These are phyloP conservation scores for Leptodermis oblonga DNA, from an alignment of 257 asterid genomes.

Conservation along the genomic window DNA sequence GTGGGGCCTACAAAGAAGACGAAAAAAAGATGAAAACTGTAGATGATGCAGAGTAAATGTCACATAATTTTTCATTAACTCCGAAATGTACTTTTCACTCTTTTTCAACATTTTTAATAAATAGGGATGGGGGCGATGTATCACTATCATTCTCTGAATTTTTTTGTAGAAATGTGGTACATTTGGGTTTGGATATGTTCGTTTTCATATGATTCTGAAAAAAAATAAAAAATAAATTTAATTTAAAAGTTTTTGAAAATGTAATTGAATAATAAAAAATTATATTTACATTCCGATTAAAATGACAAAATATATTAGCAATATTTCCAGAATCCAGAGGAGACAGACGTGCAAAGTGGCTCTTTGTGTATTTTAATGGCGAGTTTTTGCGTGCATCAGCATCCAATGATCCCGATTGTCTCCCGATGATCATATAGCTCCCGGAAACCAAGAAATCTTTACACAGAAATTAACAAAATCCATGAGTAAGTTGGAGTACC, in stretches of 20 bases:
- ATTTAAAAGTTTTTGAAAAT: background rate
- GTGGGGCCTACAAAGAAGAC: conserved; percentile 41
- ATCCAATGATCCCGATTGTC: background rate
- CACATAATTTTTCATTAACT: conserved; percentile 22
- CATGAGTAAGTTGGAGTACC: conserved; percentile 26
- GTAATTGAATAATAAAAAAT: background rate
- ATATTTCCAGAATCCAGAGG: background rate
- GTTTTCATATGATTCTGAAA: too few species aligned
- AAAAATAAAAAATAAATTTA: too few species aligned
- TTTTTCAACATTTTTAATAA: background rate
- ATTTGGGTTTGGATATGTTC: too few species aligned
- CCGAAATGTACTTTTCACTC: conserved; percentile 17
- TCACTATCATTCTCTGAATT: too few species aligned
- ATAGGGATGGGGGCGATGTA: background rate
- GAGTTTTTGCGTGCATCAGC: background rate
- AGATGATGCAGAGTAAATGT: conserved; percentile 27
- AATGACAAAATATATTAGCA: background rate
- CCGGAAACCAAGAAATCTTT: background rate
- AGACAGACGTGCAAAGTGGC: background rate
- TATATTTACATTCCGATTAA: background rate
- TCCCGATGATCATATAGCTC: background rate
- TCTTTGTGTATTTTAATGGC: background rate
- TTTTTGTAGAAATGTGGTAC: background rate
- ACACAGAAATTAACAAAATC: background rate
- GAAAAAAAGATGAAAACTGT: background rate